Percentiles rank a stretch among this genome's conserved stretches.
phyloP scores from a whole-genome alignment of 176 grass and related monocot species.

The Metroxylon sagu region DNA sequence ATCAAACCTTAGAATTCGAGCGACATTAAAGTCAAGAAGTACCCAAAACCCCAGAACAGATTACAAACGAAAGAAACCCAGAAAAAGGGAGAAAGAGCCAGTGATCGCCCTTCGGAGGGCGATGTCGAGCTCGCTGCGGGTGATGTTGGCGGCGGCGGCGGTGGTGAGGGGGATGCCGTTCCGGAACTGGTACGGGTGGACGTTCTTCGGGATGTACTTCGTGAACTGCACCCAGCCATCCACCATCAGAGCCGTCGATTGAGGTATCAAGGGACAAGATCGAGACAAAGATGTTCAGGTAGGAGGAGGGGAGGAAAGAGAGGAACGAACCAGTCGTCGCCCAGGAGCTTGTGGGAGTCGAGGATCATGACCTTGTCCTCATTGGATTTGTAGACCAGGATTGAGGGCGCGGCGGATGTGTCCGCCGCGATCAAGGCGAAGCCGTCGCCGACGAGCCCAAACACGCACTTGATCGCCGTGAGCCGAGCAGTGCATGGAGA shows the following conservation, averaged over 20 bases:
- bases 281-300: background rate
- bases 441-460: conserved; percentile 72
- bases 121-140: conserved; percentile 84
- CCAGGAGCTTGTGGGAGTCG: conserved; percentile 96
- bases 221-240: conserved; percentile 80
- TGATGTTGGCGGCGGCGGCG: conserved; percentile 85
- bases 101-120: conserved; percentile 67
- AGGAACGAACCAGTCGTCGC: conserved; percentile 64
- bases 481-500: no score
- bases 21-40: background rate
- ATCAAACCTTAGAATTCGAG: no score
- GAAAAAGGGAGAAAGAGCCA: background rate
- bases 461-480: conserved; percentile 59
- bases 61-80: background rate
- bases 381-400: conserved; percentile 55
- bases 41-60: no score
- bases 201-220: conserved; percentile 98
- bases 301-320: background rate
- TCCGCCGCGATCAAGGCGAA: conserved; percentile 85
- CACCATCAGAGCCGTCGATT: background rate
- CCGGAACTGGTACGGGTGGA: conserved; percentile 91
- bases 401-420: conserved; percentile 79
- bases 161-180: conserved; percentile 85
- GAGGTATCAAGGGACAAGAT: background rate
- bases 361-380: conserved; percentile 98